Base-by-base conservation (phyloP, 2,329 filamentous ascomycete species). In the Alternaria panax region DNA sequence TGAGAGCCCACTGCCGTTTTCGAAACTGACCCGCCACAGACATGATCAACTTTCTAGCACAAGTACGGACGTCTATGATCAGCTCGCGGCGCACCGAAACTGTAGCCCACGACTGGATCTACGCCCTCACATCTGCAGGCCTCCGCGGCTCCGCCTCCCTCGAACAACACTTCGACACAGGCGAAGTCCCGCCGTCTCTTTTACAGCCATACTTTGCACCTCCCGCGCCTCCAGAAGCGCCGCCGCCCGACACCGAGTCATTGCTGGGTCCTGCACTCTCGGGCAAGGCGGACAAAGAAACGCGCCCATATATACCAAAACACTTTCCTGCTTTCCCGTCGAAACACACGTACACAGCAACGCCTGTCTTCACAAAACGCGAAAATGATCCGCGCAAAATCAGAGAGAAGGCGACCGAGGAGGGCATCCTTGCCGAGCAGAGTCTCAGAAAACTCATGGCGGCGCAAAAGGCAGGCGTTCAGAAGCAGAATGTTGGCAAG, bases 361-460 rank as follows among this genome's bases (percentile, higher is more conserved):
- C 87, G 1, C 80, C 86, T 0, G 84, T 89, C 4, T 88, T 83
- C 62, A 83, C 84, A 1, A 75, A 84, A 38, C 82, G 87, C 59
- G 86, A 89, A 63, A 84, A 80, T 32, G 87, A 90, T 65, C 83
- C 86, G 3, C 80, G 86, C 36, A 83, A 82, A 63, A 85, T 89
- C 46, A 78, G 87, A 36, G 88, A 90, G 70, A 82, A 84, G 57
- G 87, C 87, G 5, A 89, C 87, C 4, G 84, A 89, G 68, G 88
- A 90, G 71, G 87, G 87, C 14, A 83, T 88, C 45, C 75, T 88
- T 60, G 88, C 87, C 7, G 88, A 90, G 72, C 85, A 89, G 68
- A 87, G 87, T 20, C 75, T 90, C 63, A 80, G 88, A 48, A 88
- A 87, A 68, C 78, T 90, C 25, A 82, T 83, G 63, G 79, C 79